A percentile compares a stretch with the other conserved stretches of the same genome.
Evolutionary conservation across 257 asterid genomes (phyloP).

Genomic region (Euphrasia confusa): DNA sequence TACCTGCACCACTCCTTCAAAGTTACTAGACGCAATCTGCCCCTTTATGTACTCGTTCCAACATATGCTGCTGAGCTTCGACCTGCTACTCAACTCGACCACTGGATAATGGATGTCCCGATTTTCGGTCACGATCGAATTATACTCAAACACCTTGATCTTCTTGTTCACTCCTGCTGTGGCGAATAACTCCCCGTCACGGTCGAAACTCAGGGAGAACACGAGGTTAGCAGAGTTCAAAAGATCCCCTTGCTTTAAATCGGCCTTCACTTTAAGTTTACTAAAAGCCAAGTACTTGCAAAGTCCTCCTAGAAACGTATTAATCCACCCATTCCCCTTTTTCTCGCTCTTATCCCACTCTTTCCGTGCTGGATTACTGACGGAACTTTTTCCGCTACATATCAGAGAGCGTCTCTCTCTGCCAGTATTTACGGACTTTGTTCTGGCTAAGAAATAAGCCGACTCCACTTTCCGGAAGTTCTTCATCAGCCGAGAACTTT

Average conservation of each 20-base stretch:
- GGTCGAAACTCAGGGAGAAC: constrained; percentile 89
- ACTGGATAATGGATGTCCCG: constrained; percentile 95
- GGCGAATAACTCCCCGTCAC: constrained; percentile 94
- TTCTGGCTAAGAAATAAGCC: constrained; percentile 68
- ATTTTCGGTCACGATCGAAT: constrained; percentile 58
- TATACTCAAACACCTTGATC: constrained; percentile 87
- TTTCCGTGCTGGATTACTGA: constrained; percentile 57
- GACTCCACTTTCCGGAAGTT: constrained; percentile 76
- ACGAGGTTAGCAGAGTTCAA: constrained; percentile 88
- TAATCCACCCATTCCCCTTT: constrained; percentile 60
- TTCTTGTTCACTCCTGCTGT: constrained; percentile 98
- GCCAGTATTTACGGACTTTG: constrained; percentile 42
- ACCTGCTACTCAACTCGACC: constrained; percentile 85
- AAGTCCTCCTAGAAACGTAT: constrained; percentile 73
- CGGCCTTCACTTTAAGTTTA: constrained; percentile 79
- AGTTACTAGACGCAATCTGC: constrained; percentile 97
- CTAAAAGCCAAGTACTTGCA: constrained; percentile 76
- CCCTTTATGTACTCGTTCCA: constrained; percentile 95
- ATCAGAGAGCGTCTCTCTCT: constrained; percentile 39
- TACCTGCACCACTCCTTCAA: constrained; percentile 98
- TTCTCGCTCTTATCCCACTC: constrained; percentile 39
- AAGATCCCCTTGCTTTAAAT: constrained; percentile 94
- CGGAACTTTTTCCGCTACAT: constrained; percentile 62
- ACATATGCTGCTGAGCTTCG: constrained; percentile 93
- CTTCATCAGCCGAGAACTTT: constrained; percentile 68